phyloP scores from a whole-genome alignment of 1,284 basidiomycete species.

The Athelia psychrophila region DNA sequence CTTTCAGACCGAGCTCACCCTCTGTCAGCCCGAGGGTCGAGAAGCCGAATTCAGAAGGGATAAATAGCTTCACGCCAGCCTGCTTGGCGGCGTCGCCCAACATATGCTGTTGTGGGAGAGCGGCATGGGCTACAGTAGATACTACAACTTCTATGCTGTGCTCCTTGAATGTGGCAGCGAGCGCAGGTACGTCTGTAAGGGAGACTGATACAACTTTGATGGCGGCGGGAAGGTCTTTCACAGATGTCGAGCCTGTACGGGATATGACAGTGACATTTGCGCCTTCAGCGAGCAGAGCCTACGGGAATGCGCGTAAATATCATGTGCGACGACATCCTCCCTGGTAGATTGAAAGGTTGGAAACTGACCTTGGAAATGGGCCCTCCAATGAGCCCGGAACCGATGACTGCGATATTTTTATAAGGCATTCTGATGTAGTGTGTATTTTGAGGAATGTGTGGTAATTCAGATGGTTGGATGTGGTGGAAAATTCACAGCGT shows the following conservation, averaged over 20 bases:
- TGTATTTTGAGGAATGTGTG: not conserved
- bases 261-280: not conserved
- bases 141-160: constrained; percentile 12
- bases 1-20: not conserved
- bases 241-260: not conserved
- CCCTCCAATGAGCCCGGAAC: not conserved
- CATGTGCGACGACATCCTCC: not conserved
- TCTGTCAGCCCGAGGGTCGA: constrained; percentile 2
- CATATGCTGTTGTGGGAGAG: constrained; percentile 2
- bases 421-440: not conserved
- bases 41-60: constrained; percentile 12
- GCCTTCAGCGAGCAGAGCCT: not conserved
- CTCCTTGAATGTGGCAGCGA: constrained; percentile 8
- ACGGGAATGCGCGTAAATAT: not conserved
- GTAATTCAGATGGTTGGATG: too few species aligned
- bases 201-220: constrained; percentile 6
- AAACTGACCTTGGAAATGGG: not conserved
- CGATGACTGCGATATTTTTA: not conserved
- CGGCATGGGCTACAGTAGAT: constrained; percentile 7
- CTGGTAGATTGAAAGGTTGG: too few species aligned
- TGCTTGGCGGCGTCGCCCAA: constrained; percentile 12
- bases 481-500: too few species aligned
- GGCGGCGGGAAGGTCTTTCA: not conserved
- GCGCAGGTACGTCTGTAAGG: constrained; percentile 2
- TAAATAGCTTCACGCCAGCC: constrained; percentile 15